Percentiles rank a stretch among this genome's conserved stretches.
These are phyloP conservation scores for Rhizomucor miehei DNA, from an alignment of 371 early-diverging fungal species.

Conservation along the genomic window DNA sequence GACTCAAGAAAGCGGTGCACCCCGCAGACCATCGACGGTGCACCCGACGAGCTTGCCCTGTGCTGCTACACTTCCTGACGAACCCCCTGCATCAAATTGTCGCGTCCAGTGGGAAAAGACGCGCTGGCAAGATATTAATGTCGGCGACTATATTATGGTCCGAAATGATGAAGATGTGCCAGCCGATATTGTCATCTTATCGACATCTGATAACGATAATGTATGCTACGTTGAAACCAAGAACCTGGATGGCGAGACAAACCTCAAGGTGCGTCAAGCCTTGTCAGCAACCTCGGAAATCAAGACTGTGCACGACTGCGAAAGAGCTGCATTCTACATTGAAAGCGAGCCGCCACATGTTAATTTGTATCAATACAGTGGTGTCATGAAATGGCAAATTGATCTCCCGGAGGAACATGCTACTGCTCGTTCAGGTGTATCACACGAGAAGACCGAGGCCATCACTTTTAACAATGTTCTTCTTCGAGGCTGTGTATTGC, in stretches of 20 bases:
- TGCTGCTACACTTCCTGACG: slow-evolving; percentile 22
- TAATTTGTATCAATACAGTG: slow-evolving; percentile 73
- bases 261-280: slow-evolving; percentile 66
- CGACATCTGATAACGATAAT: slow-evolving; percentile 60
- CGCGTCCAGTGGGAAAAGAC: slow-evolving; percentile 40
- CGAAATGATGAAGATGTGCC: slow-evolving; percentile 90
- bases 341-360: slow-evolving; percentile 82
- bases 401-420: slow-evolving; percentile 21
- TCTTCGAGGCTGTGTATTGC: slow-evolving; percentile 87
- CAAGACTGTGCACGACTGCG: slow-evolving; percentile 49
- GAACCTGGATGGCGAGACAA: slow-evolving; percentile 87
- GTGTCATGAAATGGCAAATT: slow-evolving; percentile 56
- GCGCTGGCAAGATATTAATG: slow-evolving; percentile 82
- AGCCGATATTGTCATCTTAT: slow-evolving; percentile 74
- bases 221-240: slow-evolving; percentile 81
- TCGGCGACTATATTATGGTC: slow-evolving; percentile 90
- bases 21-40: slow-evolving; percentile 22
- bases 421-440: slow-evolving; percentile 21
- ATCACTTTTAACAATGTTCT: slow-evolving; percentile 81
- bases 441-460: slow-evolving; percentile 60
- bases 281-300: slow-evolving; percentile 37
- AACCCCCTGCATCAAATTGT: slow-evolving; percentile 25
- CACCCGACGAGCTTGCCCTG: slow-evolving; percentile 25
- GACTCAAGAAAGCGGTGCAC: slow-evolving; percentile 6
- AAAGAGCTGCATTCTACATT: slow-evolving; percentile 55